Evolutionary conservation across 1,139 yeast species (phyloP), one percentile per base, ranked within the genome.

Genomic region (Schizosaccharomyces versatilis): DNA sequence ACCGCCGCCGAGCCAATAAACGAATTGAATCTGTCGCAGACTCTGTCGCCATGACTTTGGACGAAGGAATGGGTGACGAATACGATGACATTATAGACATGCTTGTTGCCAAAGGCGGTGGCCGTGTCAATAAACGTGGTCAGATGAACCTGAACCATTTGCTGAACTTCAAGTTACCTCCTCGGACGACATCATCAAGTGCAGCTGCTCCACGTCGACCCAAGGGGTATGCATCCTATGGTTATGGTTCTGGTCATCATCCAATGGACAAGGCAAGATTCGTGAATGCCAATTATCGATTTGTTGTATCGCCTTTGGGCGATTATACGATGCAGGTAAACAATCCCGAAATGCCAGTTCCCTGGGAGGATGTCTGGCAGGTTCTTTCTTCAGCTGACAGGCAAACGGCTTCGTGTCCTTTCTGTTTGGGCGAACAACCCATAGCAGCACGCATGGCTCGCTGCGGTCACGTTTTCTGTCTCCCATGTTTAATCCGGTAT

Each of bases 401-500:
- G 10, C 64, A 62, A 54, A 51, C 58, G n/a, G 77, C 80, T 56
- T 77, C 73, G 36, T 93, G 99, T 65, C 97, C 98, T 0, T 90
- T 93, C 41, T 93, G 99, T 65, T 71, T 90, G 15, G 75, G 81
- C 39, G 94, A 84, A 55, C 81, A 79, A 19, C 83, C 90, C 8
- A 75, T 83, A 42, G 96, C 97, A 0, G 97, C 98, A 1, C 71
- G 97, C 56, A 93, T 93, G 97, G 78, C 86, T 39, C 75, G 80
- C 15, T 93, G 99, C 69, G 98, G 99, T 2, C 99, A 93, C 65
- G 75, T 86, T 12, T 76, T 90, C 63, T 93, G 99, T 65, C 73
- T 79, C 56, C 79, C 86, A 38, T 93, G 99, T 65, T 68, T 88
- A 44, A 67, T 85, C 55, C 76, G 88, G 44, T 76, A 84, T 62